Evolutionary conservation across 306 rosid species (phyloP).

Genomic region (cucumber (Cucumis sativus)): DNA sequence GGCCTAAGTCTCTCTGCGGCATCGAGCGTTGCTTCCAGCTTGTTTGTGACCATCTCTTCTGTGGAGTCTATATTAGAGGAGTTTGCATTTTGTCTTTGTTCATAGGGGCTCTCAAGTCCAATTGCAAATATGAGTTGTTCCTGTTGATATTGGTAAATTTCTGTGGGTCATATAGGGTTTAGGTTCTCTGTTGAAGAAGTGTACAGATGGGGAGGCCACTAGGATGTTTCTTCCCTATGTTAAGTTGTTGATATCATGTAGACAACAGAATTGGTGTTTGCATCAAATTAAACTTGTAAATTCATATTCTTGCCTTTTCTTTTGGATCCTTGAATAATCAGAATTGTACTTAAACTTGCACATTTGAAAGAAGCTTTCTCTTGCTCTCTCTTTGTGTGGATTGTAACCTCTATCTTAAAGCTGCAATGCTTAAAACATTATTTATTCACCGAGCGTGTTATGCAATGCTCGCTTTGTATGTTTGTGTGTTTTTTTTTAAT

Average conservation of each 20-base stretch:
- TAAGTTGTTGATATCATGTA: constrained; percentile 5
- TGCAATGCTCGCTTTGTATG: not conserved
- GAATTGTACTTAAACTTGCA: not conserved
- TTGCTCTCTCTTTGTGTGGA: not conserved
- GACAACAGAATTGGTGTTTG: constrained; percentile 1
- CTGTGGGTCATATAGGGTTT: constrained; percentile 10
- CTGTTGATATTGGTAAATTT: constrained; percentile 22
- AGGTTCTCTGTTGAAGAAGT: constrained; percentile 16
- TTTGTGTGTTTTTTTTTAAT: too few species aligned
- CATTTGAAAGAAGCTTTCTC: not conserved
- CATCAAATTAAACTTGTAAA: constrained; percentile 1
- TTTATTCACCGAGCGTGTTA: not conserved
- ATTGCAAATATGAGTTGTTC: constrained; percentile 23
- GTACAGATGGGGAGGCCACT: constrained; percentile 26
- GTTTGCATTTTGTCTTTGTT: constrained; percentile 6
- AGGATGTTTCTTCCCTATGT: constrained; percentile 2
- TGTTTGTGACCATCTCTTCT: constrained; percentile 12
- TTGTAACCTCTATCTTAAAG: not conserved
- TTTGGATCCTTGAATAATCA: not conserved
- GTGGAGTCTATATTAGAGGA: constrained; percentile 16
- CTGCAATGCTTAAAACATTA: not conserved
- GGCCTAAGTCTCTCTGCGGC: constrained; percentile 27
- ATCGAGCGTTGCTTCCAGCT: not conserved
- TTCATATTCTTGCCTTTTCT: not conserved
- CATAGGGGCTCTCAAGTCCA: constrained; percentile 22